Evolutionary conservation across 202 grass and related monocot species (phyloP).

Genomic region (Zizania palustris): DNA sequence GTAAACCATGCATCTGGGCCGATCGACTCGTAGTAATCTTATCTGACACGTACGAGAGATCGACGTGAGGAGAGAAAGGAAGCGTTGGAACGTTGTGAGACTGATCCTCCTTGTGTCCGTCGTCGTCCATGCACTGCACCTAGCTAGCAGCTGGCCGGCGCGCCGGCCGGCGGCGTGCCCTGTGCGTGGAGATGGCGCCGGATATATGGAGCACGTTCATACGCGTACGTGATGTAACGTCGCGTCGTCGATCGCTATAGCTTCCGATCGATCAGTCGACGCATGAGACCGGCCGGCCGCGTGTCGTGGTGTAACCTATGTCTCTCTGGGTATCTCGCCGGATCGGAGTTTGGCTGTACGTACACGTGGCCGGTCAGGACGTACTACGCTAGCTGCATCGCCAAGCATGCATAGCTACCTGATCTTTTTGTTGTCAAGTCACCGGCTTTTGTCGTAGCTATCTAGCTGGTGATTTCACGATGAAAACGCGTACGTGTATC

Average conservation of each 20-base stretch:
- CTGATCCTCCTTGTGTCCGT: not conserved
- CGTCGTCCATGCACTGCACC: not conserved
- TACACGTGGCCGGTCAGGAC: constrained; percentile 37
- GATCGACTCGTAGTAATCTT: too few relatives aligned
- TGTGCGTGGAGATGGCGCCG: constrained; percentile 48
- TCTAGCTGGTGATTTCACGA: not conserved
- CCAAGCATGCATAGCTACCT: not conserved
- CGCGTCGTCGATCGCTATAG: not conserved
- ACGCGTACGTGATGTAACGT: constrained; percentile 17
- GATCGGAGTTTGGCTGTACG: constrained; percentile 31
- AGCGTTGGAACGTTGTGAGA: constrained; percentile 32
- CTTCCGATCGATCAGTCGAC: not conserved
- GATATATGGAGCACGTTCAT: constrained; percentile 38
- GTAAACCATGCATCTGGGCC: too few relatives aligned
- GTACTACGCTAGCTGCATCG: too few relatives aligned
- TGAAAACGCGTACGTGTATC: constrained; percentile 19
- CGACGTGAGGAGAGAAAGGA: constrained; percentile 27
- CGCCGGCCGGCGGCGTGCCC: not conserved
- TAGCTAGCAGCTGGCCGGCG: not conserved
- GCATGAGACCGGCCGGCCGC: not conserved
- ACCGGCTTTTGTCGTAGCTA: not conserved
- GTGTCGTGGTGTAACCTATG: not conserved
- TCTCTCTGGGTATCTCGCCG: constrained; percentile 13
- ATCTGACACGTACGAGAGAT: not conserved
- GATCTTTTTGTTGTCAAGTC: constrained; percentile 10